Evolutionary conservation across 306 rosid species (phyloP).

Genomic region (Ormosia semicastrata): DNA sequence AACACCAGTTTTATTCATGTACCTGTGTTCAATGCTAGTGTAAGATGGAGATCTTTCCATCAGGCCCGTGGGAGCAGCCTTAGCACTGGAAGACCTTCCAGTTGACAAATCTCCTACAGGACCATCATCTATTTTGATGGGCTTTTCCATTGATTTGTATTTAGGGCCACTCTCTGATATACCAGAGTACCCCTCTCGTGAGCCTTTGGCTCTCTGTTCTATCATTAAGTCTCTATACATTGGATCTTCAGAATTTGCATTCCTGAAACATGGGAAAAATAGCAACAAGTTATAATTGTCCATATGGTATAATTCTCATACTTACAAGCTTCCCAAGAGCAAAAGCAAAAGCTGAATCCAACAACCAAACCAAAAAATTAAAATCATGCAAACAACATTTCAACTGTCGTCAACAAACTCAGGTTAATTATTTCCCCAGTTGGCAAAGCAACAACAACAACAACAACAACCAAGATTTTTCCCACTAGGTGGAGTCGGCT

Average conservation of each 20-base stretch:
- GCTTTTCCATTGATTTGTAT: constrained; percentile 65
- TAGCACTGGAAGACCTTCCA: constrained; percentile 77
- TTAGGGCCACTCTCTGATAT: constrained; percentile 62
- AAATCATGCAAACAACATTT: background rate
- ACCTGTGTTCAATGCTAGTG: constrained; percentile 70
- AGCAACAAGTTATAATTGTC: constrained; percentile 1
- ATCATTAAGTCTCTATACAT: constrained; percentile 46
- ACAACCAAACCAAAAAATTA: background rate
- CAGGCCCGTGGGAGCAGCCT: constrained; percentile 73
- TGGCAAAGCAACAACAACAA: no score
- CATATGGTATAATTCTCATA: constrained; percentile 1
- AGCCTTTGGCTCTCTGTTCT: constrained; percentile 50
- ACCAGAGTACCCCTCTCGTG: constrained; percentile 54
- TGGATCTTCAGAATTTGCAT: constrained; percentile 44
- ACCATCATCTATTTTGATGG: constrained; percentile 61
- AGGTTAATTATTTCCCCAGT: background rate
- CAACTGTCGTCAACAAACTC: background rate
- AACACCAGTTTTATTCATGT: constrained; percentile 50
- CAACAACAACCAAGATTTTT: no score
- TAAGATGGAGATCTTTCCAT: constrained; percentile 77
- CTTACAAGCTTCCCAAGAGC: constrained; percentile 2
- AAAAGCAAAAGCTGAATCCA: background rate
- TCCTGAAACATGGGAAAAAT: constrained; percentile 32
- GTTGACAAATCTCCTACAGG: constrained; percentile 57
- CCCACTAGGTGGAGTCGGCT: no score